Evolutionary conservation across 768 basidiomycete genomes (phyloP).

Genomic region (Boletus huronensis): DNA sequence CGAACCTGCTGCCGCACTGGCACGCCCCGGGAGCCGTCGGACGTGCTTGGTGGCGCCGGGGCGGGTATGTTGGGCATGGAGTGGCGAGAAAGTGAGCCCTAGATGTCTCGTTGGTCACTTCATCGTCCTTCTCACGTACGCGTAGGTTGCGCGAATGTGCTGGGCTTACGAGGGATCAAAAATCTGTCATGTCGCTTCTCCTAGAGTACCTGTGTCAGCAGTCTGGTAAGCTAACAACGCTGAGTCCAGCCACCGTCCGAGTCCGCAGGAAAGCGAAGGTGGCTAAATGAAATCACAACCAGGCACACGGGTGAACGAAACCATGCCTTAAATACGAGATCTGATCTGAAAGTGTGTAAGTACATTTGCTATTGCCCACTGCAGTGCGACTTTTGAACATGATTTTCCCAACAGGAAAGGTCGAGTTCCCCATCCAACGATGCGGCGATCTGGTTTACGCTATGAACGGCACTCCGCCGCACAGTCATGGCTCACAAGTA

Average conservation of each 20-base stretch:
- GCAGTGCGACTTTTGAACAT: slow-evolving; percentile 27
- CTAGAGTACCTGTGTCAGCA: slow-evolving; percentile 22
- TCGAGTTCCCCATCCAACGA: slow-evolving; percentile 30
- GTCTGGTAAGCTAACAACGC: slow-evolving; percentile 13
- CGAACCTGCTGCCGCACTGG: slow-evolving; percentile 9
- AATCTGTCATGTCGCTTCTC: slow-evolving; percentile 25
- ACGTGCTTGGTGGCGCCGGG: slow-evolving; percentile 21
- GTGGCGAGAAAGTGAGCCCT: slow-evolving; percentile 15
- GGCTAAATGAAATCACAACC: slow-evolving; percentile 36
- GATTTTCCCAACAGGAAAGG: slow-evolving; percentile 38
- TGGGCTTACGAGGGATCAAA: slow-evolving; percentile 9
- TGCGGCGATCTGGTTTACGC: slow-evolving; percentile 34
- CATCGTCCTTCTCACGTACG: slow-evolving; percentile 23
- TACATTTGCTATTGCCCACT: slow-evolving; percentile 29
- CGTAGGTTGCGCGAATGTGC: slow-evolving; percentile 10
- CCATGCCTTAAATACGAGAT: slow-evolving; percentile 34
- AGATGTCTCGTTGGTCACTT: slow-evolving; percentile 17
- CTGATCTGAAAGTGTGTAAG: slow-evolving; percentile 32
- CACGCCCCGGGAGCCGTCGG: slow-evolving; percentile 10
- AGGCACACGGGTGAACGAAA: slow-evolving; percentile 29
- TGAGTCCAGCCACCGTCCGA: slow-evolving; percentile 21
- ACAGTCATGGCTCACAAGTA: slow-evolving; percentile 19
- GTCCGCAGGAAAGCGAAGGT: slow-evolving; percentile 29
- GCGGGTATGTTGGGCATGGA: slow-evolving; percentile 13
- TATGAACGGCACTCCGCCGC: slow-evolving; percentile 32